phyloP scores from a whole-genome alignment of 148 eudicot species.

The Diospyros lotus region DNA sequence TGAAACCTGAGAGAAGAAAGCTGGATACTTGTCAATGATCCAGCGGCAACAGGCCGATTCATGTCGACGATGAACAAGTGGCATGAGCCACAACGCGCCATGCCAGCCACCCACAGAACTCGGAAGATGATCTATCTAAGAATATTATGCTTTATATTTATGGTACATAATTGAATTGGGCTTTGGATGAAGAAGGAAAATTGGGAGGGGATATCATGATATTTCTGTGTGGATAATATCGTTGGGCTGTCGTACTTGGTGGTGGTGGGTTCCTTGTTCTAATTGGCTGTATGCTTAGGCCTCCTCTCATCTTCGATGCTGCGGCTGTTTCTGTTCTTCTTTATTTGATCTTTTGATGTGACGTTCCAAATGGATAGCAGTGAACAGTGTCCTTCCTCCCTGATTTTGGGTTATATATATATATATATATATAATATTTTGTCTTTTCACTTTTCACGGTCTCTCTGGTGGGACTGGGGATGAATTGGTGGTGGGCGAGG shows the following conservation, averaged over 20 bases:
- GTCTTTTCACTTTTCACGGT: too few relatives aligned
- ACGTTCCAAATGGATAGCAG: too few relatives aligned
- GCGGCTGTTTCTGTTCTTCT: too few relatives aligned
- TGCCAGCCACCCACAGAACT: slow-evolving; percentile 13
- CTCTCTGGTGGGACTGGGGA: too few relatives aligned
- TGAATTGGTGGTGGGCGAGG: too few relatives aligned
- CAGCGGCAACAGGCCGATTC: slow-evolving; percentile 21
- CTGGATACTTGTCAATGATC: not conserved
- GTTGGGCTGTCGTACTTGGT: not conserved
- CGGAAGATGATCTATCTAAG: not conserved
- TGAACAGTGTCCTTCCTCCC: too few relatives aligned
- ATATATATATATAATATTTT: too few relatives aligned
- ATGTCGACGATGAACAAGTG: slow-evolving; percentile 30
- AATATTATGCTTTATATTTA: not conserved
- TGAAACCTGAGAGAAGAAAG: slow-evolving; percentile 13
- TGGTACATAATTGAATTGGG: not conserved
- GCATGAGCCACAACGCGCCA: slow-evolving; percentile 24
- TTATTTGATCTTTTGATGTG: too few relatives aligned
- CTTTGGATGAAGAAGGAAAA: not conserved
- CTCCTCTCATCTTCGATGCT: too few relatives aligned
- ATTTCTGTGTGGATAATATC: slow-evolving; percentile 4
- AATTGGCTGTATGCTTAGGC: not conserved
- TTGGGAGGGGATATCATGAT: too few relatives aligned
- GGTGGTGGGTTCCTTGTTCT: not conserved
- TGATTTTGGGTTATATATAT: too few relatives aligned